Evolutionary conservation across 2,329 filamentous ascomycete species (phyloP).

Genomic region (Colletotrichum phormii): DNA sequence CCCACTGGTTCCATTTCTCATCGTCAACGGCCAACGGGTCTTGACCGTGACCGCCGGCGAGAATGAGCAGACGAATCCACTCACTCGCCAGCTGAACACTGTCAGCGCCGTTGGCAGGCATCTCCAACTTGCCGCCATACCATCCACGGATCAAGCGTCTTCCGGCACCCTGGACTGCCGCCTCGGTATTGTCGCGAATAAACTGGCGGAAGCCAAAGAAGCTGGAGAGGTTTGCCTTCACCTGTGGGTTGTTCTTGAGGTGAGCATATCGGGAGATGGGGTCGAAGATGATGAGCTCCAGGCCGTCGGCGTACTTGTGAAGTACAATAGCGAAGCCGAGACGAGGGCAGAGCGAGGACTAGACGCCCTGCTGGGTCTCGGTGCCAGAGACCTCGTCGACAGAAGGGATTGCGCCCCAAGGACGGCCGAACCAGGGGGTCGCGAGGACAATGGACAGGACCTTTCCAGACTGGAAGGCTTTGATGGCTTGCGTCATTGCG

Average conservation of each 20-base stretch:
- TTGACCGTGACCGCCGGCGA: background rate
- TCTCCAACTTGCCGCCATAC: constrained; percentile 1
- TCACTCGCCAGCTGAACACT: background rate
- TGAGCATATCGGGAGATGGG: background rate
- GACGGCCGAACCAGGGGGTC: background rate
- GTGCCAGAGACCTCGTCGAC: background rate
- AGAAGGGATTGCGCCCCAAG: background rate
- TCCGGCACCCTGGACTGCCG: background rate
- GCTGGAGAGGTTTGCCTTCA: background rate
- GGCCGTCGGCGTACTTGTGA: background rate
- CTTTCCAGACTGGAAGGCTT: background rate
- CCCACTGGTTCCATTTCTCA: background rate
- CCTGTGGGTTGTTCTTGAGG: background rate
- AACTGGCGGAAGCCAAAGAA: background rate
- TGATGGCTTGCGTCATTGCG: background rate
- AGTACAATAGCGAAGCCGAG: background rate
- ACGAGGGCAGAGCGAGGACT: background rate
- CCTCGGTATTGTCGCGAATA: background rate
- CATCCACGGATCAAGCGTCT: background rate
- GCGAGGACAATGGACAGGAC: background rate
- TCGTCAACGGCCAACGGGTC: background rate
- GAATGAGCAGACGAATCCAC: background rate
- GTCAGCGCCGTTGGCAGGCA: background rate
- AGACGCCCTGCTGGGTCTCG: background rate
- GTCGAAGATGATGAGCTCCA: constrained; percentile 1